These are phyloP conservation scores for Malassezia restricta DNA, from an alignment of 1,284 basidiomycete species.

Conservation along the genomic window DNA sequence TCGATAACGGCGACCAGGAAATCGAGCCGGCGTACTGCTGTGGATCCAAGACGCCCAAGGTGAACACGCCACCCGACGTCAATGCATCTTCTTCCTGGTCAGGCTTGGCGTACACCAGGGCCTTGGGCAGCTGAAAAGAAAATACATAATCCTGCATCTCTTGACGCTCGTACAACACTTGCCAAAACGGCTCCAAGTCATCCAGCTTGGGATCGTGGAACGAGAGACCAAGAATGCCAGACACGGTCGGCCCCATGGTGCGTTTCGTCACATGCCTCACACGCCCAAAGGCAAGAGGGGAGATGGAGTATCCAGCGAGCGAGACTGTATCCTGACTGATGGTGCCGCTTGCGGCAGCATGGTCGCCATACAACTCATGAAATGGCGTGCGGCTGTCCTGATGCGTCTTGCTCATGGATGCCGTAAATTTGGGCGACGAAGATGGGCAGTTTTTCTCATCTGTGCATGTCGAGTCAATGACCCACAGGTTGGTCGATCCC, in stretches of 20 bases:
- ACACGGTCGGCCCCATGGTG: slow-evolving; percentile 46
- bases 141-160: slow-evolving; percentile 48
- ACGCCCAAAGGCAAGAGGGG: slow-evolving; percentile 43
- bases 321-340: slow-evolving; percentile 56
- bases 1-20: slow-evolving; percentile 45
- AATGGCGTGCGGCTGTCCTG: slow-evolving; percentile 50
- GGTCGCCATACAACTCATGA: slow-evolving; percentile 67
- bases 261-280: slow-evolving; percentile 37
- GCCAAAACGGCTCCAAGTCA: slow-evolving; percentile 58
- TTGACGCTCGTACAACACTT: slow-evolving; percentile 52
- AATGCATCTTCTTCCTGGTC: neutral
- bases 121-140: slow-evolving; percentile 47
- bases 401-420: slow-evolving; percentile 28
- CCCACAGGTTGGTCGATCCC: slow-evolving; percentile 71
- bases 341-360: slow-evolving; percentile 61
- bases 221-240: slow-evolving; percentile 48
- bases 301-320: slow-evolving; percentile 46
- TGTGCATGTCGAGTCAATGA: slow-evolving; percentile 54
- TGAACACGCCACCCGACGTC: slow-evolving; percentile 46
- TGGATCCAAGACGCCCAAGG: slow-evolving; percentile 48
- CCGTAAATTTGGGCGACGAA: slow-evolving; percentile 27
- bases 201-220: slow-evolving; percentile 47
- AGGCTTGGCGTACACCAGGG: slow-evolving; percentile 39
- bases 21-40: slow-evolving; percentile 46
- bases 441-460: slow-evolving; percentile 47